Evolutionary conservation across 768 basidiomycete genomes (phyloP), one percentile per base, ranked within the genome.

Genomic region (Leccinellum albellum): DNA sequence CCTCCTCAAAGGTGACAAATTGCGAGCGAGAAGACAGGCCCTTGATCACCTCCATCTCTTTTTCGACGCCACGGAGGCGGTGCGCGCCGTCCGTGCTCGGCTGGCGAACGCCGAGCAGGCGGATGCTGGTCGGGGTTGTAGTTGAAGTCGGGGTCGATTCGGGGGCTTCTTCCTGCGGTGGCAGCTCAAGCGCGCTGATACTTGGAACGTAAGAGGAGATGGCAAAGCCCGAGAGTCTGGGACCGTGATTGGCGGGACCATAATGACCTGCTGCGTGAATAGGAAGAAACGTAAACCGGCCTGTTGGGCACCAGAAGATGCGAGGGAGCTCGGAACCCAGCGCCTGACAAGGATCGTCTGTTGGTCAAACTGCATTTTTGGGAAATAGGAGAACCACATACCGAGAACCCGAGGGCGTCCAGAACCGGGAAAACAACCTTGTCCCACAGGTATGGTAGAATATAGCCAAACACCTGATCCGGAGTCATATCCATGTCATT

Each of bases 31-130:
- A 29, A 1, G 51, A 4, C 17, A 47, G 1, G 12, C 6, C 8
- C n/a, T 12, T 31, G 35, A 17, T 68, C 68, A 31, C 70, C 64
- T 40, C 67, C 67, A 47, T 64, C 65, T 51, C 51, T 9, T 53
- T 56, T 4, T 57, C 46, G 4, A 56, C 33, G 15, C 45, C 48
- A 9, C 26, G 46, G 2, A 67, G 47, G 32, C 24, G 47, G 6
- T 1, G 7, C 13, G 47, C 31, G 2, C 56, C 58, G 20, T 52
- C 57, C 12, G 66, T 50, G 12, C 45, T 42, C 3, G 66, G 63
- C 35, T 64, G 58, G 9, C 49, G 32, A 15, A 66, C 54, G 9
- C 53, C 49, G 10, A 66, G 53, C 6, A 66, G 15, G 15, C 29
- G 26, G n/a, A 51, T 28, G n/a, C 23, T 7, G 20, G 14, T n/a